These are phyloP conservation scores for Diaporthe longicolla DNA, from an alignment of 2,329 filamentous ascomycete species.

Conservation along the genomic window DNA sequence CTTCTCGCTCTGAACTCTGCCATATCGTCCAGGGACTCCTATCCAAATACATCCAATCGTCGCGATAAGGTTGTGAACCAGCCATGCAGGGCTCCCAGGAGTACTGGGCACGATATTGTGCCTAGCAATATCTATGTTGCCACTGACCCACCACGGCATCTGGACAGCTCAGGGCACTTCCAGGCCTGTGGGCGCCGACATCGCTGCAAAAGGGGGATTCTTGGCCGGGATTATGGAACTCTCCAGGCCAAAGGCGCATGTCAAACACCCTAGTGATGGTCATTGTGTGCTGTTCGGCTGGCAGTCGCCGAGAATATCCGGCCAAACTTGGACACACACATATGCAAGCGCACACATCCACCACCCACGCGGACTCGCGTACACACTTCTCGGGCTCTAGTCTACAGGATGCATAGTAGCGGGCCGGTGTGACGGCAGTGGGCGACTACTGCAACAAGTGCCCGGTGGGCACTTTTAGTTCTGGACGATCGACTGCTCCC, in stretches of 20 bases:
- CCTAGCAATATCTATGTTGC: not conserved
- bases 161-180: not conserved
- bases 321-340: not conserved
- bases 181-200: slow-evolving; percentile 8
- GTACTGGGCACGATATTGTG: not conserved
- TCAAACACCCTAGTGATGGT: not conserved
- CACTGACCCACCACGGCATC: slow-evolving; percentile 1
- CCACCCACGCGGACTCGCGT: not conserved
- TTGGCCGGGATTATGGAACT: not conserved
- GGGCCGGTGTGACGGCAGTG: slow-evolving; percentile 17
- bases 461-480: slow-evolving; percentile 20
- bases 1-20: not conserved
- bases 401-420: slow-evolving; percentile 16
- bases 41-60: not conserved
- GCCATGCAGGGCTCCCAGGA: not conserved
- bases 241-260: not conserved
- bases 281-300: not conserved
- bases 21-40: not conserved
- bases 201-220: not conserved
- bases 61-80: not conserved
- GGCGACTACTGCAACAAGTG: slow-evolving; percentile 26
- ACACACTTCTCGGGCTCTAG: slow-evolving; percentile 2
- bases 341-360: slow-evolving; percentile 6
- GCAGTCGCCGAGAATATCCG: not conserved
- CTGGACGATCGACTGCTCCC: slow-evolving; percentile 12